phyloP scores from a whole-genome alignment of 306 rosid species.

The Ceratonia siliqua region DNA sequence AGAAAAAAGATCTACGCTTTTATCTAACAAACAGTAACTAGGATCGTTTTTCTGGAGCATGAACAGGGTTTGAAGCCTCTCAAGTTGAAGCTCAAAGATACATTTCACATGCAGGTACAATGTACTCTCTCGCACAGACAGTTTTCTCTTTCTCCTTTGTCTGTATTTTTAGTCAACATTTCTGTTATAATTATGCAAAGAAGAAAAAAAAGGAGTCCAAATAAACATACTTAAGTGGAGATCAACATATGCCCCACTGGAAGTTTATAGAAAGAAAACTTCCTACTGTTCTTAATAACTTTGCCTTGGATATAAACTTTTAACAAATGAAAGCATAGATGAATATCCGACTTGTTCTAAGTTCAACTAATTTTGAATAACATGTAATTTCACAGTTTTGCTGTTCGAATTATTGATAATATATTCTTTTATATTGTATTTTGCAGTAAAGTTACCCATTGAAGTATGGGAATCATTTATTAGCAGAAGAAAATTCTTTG shows the following conservation, averaged over 20 bases:
- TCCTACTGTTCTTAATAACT: neutral
- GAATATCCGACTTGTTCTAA: neutral
- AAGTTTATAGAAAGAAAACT: neutral
- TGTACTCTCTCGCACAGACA: neutral
- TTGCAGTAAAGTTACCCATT: slow-evolving; percentile 17
- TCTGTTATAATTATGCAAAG: neutral
- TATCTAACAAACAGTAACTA: slow-evolving; percentile 14
- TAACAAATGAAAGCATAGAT: neutral
- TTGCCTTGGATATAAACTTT: neutral
- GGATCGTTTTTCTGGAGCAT: slow-evolving; percentile 23
- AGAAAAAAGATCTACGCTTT: slow-evolving; percentile 29
- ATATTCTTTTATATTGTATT: neutral
- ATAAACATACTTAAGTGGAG: neutral
- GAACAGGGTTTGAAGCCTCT: slow-evolving; percentile 65
- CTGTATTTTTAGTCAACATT: neutral
- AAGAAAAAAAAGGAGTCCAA: neutral
- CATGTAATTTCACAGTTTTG: neutral
- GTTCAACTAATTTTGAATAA: slow-evolving; percentile 5
- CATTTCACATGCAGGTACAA: slow-evolving; percentile 32
- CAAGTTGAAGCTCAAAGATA: slow-evolving; percentile 38
- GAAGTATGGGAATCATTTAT: slow-evolving; percentile 18
- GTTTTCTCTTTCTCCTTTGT: too few species aligned
- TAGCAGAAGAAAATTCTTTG: slow-evolving; percentile 25
- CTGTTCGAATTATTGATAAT: neutral
- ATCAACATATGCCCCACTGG: neutral